Conservation (phyloP, 2,329 filamentous ascomycete genomes). For the Chaetomiaceae sp. region DNA sequence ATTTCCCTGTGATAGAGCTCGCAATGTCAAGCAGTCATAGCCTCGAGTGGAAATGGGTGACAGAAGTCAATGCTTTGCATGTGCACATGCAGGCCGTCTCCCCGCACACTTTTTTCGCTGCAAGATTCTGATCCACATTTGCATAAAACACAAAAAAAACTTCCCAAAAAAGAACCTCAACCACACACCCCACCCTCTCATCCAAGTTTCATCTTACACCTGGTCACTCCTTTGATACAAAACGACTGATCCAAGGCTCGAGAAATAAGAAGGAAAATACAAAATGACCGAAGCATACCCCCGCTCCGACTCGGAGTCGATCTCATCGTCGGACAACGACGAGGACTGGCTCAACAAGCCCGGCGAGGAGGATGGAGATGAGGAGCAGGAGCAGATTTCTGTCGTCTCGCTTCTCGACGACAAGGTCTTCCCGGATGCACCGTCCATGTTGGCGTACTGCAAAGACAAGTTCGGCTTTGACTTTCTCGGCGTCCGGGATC, state of each 20-base stretch:
- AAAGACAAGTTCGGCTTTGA: slow-evolving; percentile 64
- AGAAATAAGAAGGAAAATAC: not conserved
- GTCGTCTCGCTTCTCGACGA: slow-evolving; percentile 67
- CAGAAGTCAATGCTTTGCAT: not conserved
- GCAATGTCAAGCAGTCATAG: no score
- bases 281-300: slow-evolving; percentile 23
- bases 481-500: slow-evolving; percentile 55
- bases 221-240: no score
- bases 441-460: slow-evolving; percentile 64
- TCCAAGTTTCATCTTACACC: not conserved
- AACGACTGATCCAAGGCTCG: no score
- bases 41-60: no score
- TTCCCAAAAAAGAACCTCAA: slow-evolving; percentile 2
- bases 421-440: slow-evolving; percentile 58
- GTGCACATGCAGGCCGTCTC: slow-evolving; percentile 1
- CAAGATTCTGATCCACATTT: slow-evolving; percentile 9
- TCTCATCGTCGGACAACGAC: slow-evolving; percentile 32
- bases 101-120: slow-evolving; percentile 6
- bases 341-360: slow-evolving; percentile 34
- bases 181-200: not conserved
- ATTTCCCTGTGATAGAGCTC: no score
- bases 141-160: slow-evolving; percentile 2
- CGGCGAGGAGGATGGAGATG: slow-evolving; percentile 43
- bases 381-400: slow-evolving; percentile 56
- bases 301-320: slow-evolving; percentile 12